phyloP scores from a whole-genome alignment of 2,329 filamentous ascomycete species.

The Neofusicoccum laricinum region DNA sequence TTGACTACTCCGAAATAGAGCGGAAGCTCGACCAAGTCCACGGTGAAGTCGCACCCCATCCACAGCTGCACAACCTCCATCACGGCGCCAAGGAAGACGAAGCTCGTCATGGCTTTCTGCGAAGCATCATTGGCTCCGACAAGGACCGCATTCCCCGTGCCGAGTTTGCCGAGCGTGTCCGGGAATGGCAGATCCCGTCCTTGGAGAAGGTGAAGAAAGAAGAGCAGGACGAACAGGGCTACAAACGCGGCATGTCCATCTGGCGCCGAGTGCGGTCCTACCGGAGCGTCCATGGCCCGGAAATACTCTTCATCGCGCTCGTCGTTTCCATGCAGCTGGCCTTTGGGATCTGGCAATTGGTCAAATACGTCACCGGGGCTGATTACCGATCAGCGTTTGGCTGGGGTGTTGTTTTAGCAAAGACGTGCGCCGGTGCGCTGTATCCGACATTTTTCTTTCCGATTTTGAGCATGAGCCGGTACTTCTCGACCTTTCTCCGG shows the following conservation, averaged over 20 bases:
- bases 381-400: slow-evolving; percentile 51
- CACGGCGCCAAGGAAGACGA: slow-evolving; percentile 36
- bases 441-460: slow-evolving; percentile 60
- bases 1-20: slow-evolving; percentile 54
- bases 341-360: slow-evolving; percentile 55
- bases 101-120: slow-evolving; percentile 51
- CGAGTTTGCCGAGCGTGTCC: slow-evolving; percentile 47
- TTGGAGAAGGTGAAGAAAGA: slow-evolving; percentile 48
- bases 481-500: slow-evolving; percentile 53
- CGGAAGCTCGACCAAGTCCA: slow-evolving; percentile 53
- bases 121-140: slow-evolving; percentile 47
- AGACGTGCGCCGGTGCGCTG: slow-evolving; percentile 53
- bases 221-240: slow-evolving; percentile 47
- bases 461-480: slow-evolving; percentile 57
- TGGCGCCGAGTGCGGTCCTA: slow-evolving; percentile 50
- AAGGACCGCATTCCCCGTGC: slow-evolving; percentile 44
- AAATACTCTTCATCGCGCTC: slow-evolving; percentile 49
- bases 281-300: slow-evolving; percentile 56
- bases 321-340: slow-evolving; percentile 50
- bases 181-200: slow-evolving; percentile 49
- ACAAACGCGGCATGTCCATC: slow-evolving; percentile 45
- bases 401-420: slow-evolving; percentile 56
- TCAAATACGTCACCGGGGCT: slow-evolving; percentile 49
- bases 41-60: slow-evolving; percentile 49
- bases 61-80: slow-evolving; percentile 46